These are phyloP conservation scores for Globisporangium spinosum DNA, from an alignment of 352 stramenopile genomes.

Conservation along the genomic window DNA sequence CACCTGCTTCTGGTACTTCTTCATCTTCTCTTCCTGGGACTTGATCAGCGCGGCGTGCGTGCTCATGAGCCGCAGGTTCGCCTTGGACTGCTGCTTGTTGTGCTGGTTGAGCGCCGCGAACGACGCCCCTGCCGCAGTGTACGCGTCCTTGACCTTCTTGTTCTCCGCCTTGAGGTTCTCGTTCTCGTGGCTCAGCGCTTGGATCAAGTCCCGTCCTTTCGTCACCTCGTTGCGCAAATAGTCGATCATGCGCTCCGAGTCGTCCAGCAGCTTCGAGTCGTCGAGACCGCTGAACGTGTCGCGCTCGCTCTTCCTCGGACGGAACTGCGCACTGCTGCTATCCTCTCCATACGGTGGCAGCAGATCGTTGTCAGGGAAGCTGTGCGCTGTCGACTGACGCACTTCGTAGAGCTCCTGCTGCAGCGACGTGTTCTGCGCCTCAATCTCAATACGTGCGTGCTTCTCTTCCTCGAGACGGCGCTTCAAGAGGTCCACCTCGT, in stretches of 20 bases:
- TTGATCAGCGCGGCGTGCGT: conserved; percentile 84
- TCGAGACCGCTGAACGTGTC: conserved; percentile 39
- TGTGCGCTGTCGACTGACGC: conserved; percentile 41
- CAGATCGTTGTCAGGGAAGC: conserved; percentile 44
- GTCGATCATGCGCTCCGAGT: conserved; percentile 84
- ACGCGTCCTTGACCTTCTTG: conserved; percentile 91
- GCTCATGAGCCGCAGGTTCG: conserved; percentile 88
- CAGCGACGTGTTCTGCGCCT: conserved; percentile 69
- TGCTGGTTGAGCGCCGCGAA: conserved; percentile 92
- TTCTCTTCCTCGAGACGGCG: conserved; percentile 79
- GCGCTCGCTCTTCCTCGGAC: conserved; percentile 13
- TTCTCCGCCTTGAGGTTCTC: conserved; percentile 84
- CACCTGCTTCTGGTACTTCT: conserved; percentile 87
- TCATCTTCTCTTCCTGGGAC: conserved; percentile 89
- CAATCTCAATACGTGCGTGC: conserved; percentile 57
- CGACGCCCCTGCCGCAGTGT: conserved; percentile 88
- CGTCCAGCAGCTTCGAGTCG: conserved; percentile 68
- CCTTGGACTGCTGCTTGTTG: conserved; percentile 92
- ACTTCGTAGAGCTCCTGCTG: conserved; percentile 67
- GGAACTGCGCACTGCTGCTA: conserved; percentile 5
- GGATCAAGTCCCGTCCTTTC: conserved; percentile 69
- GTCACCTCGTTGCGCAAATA: conserved; percentile 77
- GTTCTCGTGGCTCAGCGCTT: conserved; percentile 65
- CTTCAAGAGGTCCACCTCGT: conserved; percentile 69
- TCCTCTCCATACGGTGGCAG: conserved; percentile 21